Base-by-base conservation (phyloP, 805 yeast species). In the Metschnikowia lachancei region DNA sequence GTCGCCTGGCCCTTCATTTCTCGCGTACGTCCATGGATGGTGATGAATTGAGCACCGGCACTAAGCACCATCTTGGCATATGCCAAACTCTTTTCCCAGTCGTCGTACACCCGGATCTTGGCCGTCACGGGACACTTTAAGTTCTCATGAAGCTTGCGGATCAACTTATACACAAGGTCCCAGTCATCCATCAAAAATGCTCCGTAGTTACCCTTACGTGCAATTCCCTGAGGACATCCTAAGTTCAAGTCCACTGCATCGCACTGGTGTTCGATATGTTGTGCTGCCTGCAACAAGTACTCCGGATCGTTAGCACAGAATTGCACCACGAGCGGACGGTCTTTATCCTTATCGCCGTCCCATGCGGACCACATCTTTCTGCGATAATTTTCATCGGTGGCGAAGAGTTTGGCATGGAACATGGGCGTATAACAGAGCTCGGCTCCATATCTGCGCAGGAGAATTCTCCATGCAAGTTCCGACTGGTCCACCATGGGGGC, bases 401-500 rank as follows among this genome's bases (percentile, higher is more conserved):
- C 95, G 67, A 94, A 94, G 32, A 91, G 68, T 40, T 90, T 75
- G 3, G 99, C 96, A 65, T 94, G 98, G 54, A 86, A 79, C 99
- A 94, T 94, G 3, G 99, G 99, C 0, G 98, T 87, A 59, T 92
- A 94, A 60, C 97, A 88, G 29, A 94, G 70, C 2, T 90, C 88
- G 0, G 99, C 98, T 3, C 99, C 99, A 58, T 91, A 85, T 49
- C 77, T 74, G 46, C 98, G 76, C 3, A 95, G 86, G 13, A 94
- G 70, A 14, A 87, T 77, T 53, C 99, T 75, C 98, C 98, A 94
- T 1, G 96, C 98, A 16, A 94, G 74, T 61, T 94, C 99, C 3
- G 92, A 83, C 55, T 90, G 97, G 64, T 94, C 99, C 16, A 94
- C 99, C 97, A 94, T 92, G 1, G 99, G 99, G 3, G 98, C 99